Evolutionary conservation across 73 alveolate genomes (phyloP).

Genomic region (Paramecium biaurelia): DNA sequence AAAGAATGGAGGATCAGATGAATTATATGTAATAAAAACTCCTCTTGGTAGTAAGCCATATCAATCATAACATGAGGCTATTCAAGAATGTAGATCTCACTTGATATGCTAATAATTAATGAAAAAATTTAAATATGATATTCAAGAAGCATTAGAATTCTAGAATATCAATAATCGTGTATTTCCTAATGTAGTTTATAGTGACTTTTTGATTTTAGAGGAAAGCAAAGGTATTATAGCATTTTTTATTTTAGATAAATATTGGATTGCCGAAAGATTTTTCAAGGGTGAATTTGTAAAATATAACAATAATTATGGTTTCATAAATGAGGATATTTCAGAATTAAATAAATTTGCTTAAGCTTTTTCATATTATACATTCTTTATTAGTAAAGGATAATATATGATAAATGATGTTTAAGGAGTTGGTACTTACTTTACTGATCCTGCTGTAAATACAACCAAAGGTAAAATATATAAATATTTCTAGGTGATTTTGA

Average conservation of each 20-base stretch:
- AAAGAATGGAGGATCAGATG: not conserved
- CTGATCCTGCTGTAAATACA: constrained; percentile 48
- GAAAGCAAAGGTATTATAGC: not conserved
- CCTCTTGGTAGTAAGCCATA: constrained; percentile 11
- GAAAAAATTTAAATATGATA: not conserved
- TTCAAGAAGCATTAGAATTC: not conserved
- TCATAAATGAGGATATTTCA: not conserved
- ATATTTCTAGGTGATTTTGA: not conserved
- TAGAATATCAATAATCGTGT: not conserved
- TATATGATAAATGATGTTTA: constrained; percentile 45
- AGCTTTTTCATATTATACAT: constrained; percentile 25
- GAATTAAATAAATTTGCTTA: not conserved
- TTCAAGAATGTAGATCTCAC: constrained; percentile 41
- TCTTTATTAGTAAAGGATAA: not conserved
- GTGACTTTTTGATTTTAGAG: constrained; percentile 5
- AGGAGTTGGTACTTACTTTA: constrained; percentile 23
- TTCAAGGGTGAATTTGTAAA: constrained; percentile 44
- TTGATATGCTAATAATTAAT: not conserved
- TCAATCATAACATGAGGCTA: not conserved
- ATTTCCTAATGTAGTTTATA: not conserved
- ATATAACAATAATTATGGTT: constrained; percentile 36
- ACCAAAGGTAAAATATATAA: not conserved
- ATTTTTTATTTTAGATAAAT: not conserved
- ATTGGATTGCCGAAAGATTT: constrained; percentile 47
- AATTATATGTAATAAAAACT: constrained; percentile 38